Evolutionary conservation across 208 protist genomes (phyloP).

Genomic region (Trypanosoma caninum): DNA sequence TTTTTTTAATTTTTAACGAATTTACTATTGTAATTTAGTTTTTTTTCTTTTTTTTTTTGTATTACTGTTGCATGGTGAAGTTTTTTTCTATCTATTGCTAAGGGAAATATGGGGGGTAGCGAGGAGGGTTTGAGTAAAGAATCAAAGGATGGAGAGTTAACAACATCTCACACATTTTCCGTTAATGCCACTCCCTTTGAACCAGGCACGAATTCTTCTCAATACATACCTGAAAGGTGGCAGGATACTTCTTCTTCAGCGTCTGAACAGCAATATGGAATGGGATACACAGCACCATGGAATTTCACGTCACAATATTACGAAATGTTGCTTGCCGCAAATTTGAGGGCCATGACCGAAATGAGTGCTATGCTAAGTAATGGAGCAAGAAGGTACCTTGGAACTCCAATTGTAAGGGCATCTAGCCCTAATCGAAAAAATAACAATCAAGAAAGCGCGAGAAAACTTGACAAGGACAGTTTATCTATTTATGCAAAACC

Average conservation of each 20-base stretch:
- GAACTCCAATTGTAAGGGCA: slow-evolving; percentile 16
- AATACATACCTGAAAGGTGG: not conserved
- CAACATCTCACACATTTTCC: slow-evolving; percentile 27
- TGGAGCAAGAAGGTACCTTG: slow-evolving; percentile 17
- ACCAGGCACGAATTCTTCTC: slow-evolving; percentile 4
- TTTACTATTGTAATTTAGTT: no score
- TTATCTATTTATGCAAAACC: slow-evolving; percentile 25
- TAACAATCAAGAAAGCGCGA: not conserved
- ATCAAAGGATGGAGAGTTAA: slow-evolving; percentile 6
- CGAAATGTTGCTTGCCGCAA: slow-evolving; percentile 12
- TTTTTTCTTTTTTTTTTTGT: no score
- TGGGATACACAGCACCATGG: slow-evolving; percentile 6
- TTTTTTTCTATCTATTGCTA: not conserved
- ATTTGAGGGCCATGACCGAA: slow-evolving; percentile 6
- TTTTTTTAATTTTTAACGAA: no score
- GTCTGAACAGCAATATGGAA: not conserved
- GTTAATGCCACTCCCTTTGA: slow-evolving; percentile 31
- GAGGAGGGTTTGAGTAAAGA: slow-evolving; percentile 4
- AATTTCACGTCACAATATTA: slow-evolving; percentile 2
- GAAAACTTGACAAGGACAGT: slow-evolving; percentile 22
- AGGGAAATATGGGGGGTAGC: slow-evolving; percentile 1
- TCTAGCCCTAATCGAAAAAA: slow-evolving; percentile 15
- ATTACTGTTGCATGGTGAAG: no score
- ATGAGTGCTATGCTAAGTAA: slow-evolving; percentile 1
- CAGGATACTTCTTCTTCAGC: not conserved